A percentile compares a stretch with the other conserved stretches of the same genome.
phyloP scores from a whole-genome alignment of 2,329 filamentous ascomycete species.

The Exophiala lecanii-corni region DNA sequence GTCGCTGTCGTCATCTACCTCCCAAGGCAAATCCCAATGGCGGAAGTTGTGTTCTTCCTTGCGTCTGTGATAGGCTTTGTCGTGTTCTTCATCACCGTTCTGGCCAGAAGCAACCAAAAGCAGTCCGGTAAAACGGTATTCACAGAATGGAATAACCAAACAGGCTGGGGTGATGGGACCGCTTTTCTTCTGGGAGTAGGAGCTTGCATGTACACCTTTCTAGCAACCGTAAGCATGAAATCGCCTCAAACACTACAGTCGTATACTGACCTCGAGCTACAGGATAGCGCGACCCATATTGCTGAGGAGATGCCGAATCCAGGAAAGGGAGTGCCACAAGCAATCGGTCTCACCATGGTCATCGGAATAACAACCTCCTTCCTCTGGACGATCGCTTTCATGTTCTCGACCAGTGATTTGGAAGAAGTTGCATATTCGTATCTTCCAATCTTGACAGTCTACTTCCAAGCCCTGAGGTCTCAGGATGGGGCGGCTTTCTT shows the following conservation, averaged over 20 bases:
- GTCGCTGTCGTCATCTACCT: slow-evolving; percentile 15
- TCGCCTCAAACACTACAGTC: slow-evolving; percentile 24
- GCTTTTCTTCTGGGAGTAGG: slow-evolving; percentile 38
- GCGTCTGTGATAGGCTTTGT: slow-evolving; percentile 23
- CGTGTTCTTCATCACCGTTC: slow-evolving; percentile 29
- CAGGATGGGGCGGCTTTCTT: slow-evolving; percentile 31
- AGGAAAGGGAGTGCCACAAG: slow-evolving; percentile 6
- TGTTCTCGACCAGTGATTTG: slow-evolving; percentile 12
- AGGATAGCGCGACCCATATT: slow-evolving; percentile 16
- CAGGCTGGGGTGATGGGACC: slow-evolving; percentile 65
- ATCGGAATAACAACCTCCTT: slow-evolving; percentile 8
- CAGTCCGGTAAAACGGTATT: slow-evolving; percentile 49
- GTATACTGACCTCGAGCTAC: slow-evolving; percentile 23
- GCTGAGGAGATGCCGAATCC: slow-evolving; percentile 16
- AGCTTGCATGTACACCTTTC: slow-evolving; percentile 29
- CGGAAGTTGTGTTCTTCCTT: slow-evolving; percentile 21
- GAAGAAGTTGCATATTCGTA: slow-evolving; percentile 18
- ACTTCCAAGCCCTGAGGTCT: slow-evolving; percentile 19
- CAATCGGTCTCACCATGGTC: slow-evolving; percentile 6
- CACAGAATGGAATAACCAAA: slow-evolving; percentile 59
- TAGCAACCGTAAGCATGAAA: slow-evolving; percentile 20
- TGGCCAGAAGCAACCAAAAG: slow-evolving; percentile 21
- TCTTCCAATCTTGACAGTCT: slow-evolving; percentile 23
- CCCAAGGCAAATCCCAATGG: slow-evolving; percentile 13
- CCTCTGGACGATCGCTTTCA: slow-evolving; percentile 11